Evolutionary conservation across 106 monocot species (phyloP).

Genomic region (Allium sativum): DNA sequence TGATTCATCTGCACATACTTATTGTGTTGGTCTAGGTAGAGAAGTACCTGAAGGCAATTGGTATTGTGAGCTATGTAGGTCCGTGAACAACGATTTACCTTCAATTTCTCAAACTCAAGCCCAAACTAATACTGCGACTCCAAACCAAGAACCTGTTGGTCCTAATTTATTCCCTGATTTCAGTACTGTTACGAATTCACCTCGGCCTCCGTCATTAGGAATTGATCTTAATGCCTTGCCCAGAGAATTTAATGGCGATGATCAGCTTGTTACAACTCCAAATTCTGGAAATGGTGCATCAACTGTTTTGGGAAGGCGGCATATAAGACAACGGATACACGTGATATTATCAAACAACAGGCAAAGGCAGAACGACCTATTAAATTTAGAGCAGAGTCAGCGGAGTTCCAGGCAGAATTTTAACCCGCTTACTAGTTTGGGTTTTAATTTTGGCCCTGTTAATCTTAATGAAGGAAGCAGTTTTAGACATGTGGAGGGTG

Average conservation of each 20-base stretch:
- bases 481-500: slow-evolving; percentile 37
- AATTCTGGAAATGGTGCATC: slow-evolving; percentile 30
- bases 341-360: slow-evolving; percentile 42
- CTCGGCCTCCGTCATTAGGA: slow-evolving; percentile 16
- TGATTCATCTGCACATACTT: slow-evolving; percentile 79
- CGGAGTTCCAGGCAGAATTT: slow-evolving; percentile 8
- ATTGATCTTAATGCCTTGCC: slow-evolving; percentile 39
- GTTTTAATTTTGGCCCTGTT: not conserved
- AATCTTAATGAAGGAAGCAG: slow-evolving; percentile 16
- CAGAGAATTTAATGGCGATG: slow-evolving; percentile 16
- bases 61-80: slow-evolving; percentile 67
- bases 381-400: not conserved
- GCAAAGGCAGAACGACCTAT: slow-evolving; percentile 18
- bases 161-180: not conserved
- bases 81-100: slow-evolving; percentile 17
- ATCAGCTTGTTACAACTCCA: slow-evolving; percentile 20
- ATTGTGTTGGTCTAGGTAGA: slow-evolving; percentile 78
- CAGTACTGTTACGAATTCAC: not conserved
- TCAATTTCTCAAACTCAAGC: slow-evolving; percentile 9
- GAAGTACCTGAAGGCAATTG: slow-evolving; percentile 85
- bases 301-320: slow-evolving; percentile 55
- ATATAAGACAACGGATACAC: slow-evolving; percentile 46
- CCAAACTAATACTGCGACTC: not conserved
- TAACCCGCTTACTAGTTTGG: slow-evolving; percentile 14
- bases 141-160: slow-evolving; percentile 8